phyloP scores from a whole-genome alignment of 345 rosid species.

The Nephelium lappaceum region DNA sequence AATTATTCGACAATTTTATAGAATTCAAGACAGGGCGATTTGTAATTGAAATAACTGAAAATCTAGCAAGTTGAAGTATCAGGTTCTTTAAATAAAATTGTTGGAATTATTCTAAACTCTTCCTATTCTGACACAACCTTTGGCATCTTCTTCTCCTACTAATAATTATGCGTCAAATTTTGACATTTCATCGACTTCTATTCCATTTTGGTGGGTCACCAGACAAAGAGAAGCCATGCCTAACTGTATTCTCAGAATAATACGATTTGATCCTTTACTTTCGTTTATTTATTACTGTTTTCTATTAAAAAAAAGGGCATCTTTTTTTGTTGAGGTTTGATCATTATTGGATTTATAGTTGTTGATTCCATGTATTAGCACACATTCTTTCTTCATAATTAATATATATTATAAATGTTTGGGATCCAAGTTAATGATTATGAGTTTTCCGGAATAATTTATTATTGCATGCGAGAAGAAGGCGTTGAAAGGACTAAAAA shows the following conservation, averaged over 20 bases:
- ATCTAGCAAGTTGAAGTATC: neutral
- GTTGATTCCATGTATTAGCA: constrained; percentile 25
- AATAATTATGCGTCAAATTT: neutral
- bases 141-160: neutral
- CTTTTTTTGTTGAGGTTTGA: neutral
- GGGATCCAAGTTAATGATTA: constrained; percentile 45
- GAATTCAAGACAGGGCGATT: no score
- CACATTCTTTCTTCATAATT: neutral
- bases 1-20: no score
- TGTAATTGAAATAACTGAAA: neutral
- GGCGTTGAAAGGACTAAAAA: neutral
- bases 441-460: constrained; percentile 14
- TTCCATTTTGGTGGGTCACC: constrained; percentile 4
- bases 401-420: neutral
- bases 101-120: neutral
- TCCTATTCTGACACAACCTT: neutral
- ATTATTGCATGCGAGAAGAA: constrained; percentile 31
- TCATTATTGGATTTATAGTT: neutral
- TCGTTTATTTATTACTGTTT: neutral
- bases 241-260: neutral
- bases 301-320: neutral
- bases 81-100: neutral
- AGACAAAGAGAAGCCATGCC: constrained; percentile 6
- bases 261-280: neutral
- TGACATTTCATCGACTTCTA: neutral